Evolutionary conservation across 1,284 basidiomycete genomes (phyloP).

Genomic region (Cystobasidiaceae sp.): DNA sequence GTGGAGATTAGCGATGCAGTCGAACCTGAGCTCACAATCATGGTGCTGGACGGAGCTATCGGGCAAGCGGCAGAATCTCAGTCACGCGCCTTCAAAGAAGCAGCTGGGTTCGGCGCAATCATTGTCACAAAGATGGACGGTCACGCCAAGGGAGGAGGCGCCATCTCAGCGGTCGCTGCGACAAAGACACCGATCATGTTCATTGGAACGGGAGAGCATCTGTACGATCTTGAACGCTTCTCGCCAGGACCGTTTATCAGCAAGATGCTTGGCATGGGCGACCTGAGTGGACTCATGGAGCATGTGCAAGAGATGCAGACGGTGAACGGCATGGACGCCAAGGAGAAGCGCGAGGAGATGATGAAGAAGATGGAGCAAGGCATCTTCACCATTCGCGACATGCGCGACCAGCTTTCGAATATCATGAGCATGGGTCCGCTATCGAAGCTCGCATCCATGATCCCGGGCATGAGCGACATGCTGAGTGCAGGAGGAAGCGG

Average conservation of each 20-base stretch:
- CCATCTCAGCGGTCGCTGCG: slow-evolving; percentile 97
- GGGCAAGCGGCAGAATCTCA: slow-evolving; percentile 98
- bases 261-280: slow-evolving; percentile 90
- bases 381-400: slow-evolving; percentile 91
- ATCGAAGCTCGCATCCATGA: slow-evolving; percentile 98
- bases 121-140: slow-evolving; percentile 99
- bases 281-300: slow-evolving; percentile 94
- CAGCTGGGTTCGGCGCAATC: slow-evolving; percentile 94
- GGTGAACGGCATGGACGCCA: slow-evolving; percentile 57
- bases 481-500: slow-evolving; percentile 63
- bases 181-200: slow-evolving; percentile 99
- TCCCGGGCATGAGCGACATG: slow-evolving; percentile 87
- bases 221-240: slow-evolving; percentile 93
- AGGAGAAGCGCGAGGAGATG: slow-evolving; percentile 96
- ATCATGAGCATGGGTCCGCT: slow-evolving; percentile 99
- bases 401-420: slow-evolving; percentile 94
- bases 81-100: slow-evolving; percentile 94
- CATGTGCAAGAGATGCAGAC: slow-evolving; percentile 92
- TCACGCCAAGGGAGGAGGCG: slow-evolving; percentile 97
- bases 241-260: slow-evolving; percentile 95
- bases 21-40: slow-evolving; percentile 60
- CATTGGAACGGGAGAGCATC: slow-evolving; percentile 93
- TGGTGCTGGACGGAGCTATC: slow-evolving; percentile 51
- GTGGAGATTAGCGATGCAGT: slow-evolving; percentile 90
- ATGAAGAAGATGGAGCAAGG: slow-evolving; percentile 97